Evolutionary conservation across 495 filamentous ascomycete species (phyloP).

Genomic region (Darksidea phi): DNA sequence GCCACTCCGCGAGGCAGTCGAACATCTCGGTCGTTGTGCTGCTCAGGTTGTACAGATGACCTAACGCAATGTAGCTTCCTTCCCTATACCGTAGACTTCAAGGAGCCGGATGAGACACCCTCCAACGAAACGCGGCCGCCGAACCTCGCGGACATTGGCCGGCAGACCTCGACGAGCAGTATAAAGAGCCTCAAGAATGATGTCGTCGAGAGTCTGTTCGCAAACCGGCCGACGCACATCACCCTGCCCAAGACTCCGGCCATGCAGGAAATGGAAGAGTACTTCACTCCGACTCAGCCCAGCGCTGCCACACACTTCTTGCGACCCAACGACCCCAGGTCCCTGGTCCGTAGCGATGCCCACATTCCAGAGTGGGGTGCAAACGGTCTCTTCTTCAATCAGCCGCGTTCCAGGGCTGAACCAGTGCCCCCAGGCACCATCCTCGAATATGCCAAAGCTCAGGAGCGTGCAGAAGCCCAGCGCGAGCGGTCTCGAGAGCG

Average conservation of each 20-base stretch:
- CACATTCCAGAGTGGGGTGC: slow-evolving; percentile 69
- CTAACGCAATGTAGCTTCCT: slow-evolving; percentile 62
- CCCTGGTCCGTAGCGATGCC: slow-evolving; percentile 54
- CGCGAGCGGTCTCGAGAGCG: not conserved
- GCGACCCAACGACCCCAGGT: slow-evolving; percentile 48
- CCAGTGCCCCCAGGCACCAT: slow-evolving; percentile 70
- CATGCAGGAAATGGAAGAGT: slow-evolving; percentile 58
- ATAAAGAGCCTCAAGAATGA: slow-evolving; percentile 17
- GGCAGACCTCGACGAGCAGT: slow-evolving; percentile 5
- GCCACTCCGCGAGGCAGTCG: not conserved
- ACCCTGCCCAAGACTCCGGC: slow-evolving; percentile 62
- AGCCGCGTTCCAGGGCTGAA: slow-evolving; percentile 69
- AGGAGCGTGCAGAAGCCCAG: slow-evolving; percentile 44
- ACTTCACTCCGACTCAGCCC: slow-evolving; percentile 55
- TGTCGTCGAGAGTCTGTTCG: slow-evolving; percentile 6
- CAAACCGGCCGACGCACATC: slow-evolving; percentile 16
- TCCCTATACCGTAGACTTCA: slow-evolving; percentile 84
- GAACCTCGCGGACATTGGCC: slow-evolving; percentile 8
- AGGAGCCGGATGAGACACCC: slow-evolving; percentile 30
- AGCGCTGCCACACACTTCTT: slow-evolving; percentile 45
- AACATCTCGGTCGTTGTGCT: not conserved
- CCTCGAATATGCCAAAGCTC: slow-evolving; percentile 60
- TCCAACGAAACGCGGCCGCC: slow-evolving; percentile 9
- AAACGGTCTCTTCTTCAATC: slow-evolving; percentile 57
- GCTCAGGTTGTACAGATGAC: not conserved